Evolutionary conservation across 257 asterid genomes (phyloP).

Genomic region (Echites panduratus): DNA sequence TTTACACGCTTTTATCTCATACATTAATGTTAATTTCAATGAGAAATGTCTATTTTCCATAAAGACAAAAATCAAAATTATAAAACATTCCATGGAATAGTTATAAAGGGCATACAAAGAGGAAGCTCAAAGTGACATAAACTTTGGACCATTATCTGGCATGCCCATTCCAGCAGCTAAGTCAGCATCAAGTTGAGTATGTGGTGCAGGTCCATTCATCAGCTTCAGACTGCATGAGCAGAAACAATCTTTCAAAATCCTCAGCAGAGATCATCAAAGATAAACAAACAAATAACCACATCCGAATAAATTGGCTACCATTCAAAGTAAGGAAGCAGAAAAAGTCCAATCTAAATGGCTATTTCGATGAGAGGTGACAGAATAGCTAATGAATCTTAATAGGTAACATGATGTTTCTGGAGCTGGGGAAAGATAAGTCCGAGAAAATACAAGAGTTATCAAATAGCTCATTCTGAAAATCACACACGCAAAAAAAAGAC

Average conservation of each 20-base stretch:
- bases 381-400: neutral
- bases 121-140: slow-evolving; percentile 42
- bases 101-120: neutral
- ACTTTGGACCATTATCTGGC: slow-evolving; percentile 95
- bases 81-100: neutral
- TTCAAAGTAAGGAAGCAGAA: neutral
- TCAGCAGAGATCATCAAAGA: too few species aligned
- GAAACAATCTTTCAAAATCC: neutral
- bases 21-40: too few species aligned
- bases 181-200: slow-evolving; percentile 85
- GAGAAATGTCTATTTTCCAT: too few species aligned
- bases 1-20: too few species aligned
- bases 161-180: slow-evolving; percentile 93
- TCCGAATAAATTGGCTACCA: too few species aligned
- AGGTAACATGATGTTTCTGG: neutral
- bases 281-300: too few species aligned
- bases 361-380: neutral
- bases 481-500: neutral
- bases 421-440: neutral
- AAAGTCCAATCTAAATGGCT: neutral
- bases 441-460: neutral
- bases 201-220: slow-evolving; percentile 87
- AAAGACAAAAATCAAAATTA: too few species aligned
- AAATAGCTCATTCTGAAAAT: neutral
- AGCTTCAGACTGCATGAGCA: slow-evolving; percentile 46